A percentile compares a stretch with the other conserved stretches of the same genome.
Evolutionary conservation across 2,329 filamentous ascomycete species (phyloP).

Genomic region (Sporothrix brunneoviolacea): DNA sequence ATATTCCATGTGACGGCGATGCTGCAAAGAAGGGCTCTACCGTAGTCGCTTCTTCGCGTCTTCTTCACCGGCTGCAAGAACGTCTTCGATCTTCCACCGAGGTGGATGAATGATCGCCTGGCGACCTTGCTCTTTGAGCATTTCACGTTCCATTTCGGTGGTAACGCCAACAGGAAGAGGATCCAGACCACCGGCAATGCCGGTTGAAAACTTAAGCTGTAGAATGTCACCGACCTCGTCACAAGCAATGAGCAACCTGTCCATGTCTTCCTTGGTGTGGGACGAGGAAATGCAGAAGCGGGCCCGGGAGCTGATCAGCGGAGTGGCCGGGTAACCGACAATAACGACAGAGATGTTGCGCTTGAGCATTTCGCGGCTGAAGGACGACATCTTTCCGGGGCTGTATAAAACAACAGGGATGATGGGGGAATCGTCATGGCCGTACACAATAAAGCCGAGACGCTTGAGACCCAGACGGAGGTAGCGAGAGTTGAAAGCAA

Average conservation of each 20-base stretch:
- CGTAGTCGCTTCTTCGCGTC: slow-evolving; percentile 26
- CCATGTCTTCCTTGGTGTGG: slow-evolving; percentile 97
- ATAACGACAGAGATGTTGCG: slow-evolving; percentile 97
- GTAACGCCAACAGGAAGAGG: slow-evolving; percentile 66
- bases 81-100: slow-evolving; percentile 77
- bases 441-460: slow-evolving; percentile 92
- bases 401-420: slow-evolving; percentile 93
- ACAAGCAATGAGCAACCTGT: slow-evolving; percentile 80
- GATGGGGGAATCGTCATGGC: slow-evolving; percentile 96
- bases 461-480: slow-evolving; percentile 96
- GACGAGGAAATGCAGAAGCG: slow-evolving; percentile 94
- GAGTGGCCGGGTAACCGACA: slow-evolving; percentile 93
- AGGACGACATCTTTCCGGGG: slow-evolving; percentile 97
- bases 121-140: slow-evolving; percentile 54
- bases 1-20: slow-evolving; percentile 8
- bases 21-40: slow-evolving; percentile 19
- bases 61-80: slow-evolving; percentile 51
- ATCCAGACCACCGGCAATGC: slow-evolving; percentile 80
- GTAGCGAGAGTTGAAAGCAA: slow-evolving; percentile 97
- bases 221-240: slow-evolving; percentile 88
- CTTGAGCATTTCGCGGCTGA: slow-evolving; percentile 96
- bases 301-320: slow-evolving; percentile 86
- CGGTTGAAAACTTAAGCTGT: slow-evolving; percentile 95
- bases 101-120: slow-evolving; percentile 70
- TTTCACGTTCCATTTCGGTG: slow-evolving; percentile 65